Evolutionary conservation across 768 basidiomycete genomes (phyloP).

Genomic region (Aureoboletus auriporus): DNA sequence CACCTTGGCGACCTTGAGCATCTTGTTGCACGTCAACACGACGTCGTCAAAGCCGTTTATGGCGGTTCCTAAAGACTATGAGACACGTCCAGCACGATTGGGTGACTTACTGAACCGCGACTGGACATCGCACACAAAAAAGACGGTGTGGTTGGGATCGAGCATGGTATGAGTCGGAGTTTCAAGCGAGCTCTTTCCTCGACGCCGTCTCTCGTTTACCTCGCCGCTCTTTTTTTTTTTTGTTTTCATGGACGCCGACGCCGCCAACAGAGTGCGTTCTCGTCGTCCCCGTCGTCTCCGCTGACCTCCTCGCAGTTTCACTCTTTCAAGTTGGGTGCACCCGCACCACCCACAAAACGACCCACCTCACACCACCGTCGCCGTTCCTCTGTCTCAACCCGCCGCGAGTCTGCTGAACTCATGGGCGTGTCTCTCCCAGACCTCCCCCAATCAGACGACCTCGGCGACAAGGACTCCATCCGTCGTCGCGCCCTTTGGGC

Average conservation of each 20-base stretch:
- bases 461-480: slow-evolving; percentile 73
- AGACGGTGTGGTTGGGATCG: slow-evolving; percentile 42
- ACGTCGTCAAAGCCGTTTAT: slow-evolving; percentile 74
- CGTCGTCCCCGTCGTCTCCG: too few relatives aligned
- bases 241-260: slow-evolving; percentile 38
- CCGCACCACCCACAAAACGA: slow-evolving; percentile 42
- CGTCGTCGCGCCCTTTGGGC: slow-evolving; percentile 82
- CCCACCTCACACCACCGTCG: slow-evolving; percentile 77
- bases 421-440: slow-evolving; percentile 79
- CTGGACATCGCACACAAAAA: slow-evolving; percentile 87
- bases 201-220: slow-evolving; percentile 32
- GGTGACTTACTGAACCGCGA: slow-evolving; percentile 59
- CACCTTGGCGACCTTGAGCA: slow-evolving; percentile 74
- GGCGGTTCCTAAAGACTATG: slow-evolving; percentile 21
- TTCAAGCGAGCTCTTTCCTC: slow-evolving; percentile 23
- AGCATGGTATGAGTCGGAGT: slow-evolving; percentile 31
- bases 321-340: slow-evolving; percentile 63
- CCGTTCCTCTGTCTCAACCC: slow-evolving; percentile 84
- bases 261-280: slow-evolving; percentile 29
- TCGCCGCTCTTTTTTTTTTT: slow-evolving; percentile 20
- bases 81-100: not conserved
- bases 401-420: slow-evolving; percentile 84
- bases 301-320: slow-evolving; percentile 48
- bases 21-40: slow-evolving; percentile 65
- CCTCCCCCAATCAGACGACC: slow-evolving; percentile 58